These are phyloP conservation scores for Rosellinia necatrix DNA, from an alignment of 2,329 filamentous ascomycete genomes.

Conservation along the genomic window DNA sequence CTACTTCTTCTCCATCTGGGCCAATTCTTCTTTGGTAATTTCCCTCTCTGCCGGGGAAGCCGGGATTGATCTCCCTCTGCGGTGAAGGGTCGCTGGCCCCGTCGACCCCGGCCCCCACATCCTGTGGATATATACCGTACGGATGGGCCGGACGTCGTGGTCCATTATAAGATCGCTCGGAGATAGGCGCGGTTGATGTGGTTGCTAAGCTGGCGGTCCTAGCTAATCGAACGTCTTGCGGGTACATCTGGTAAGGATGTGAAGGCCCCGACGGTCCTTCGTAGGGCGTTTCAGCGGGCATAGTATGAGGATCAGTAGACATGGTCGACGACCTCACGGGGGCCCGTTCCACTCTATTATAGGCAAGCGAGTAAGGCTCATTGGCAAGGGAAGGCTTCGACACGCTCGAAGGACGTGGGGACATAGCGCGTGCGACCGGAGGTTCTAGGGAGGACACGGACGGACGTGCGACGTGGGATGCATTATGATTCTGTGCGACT, in stretches of 20 bases:
- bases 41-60: slow-evolving; percentile 71
- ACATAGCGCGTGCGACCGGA: slow-evolving; percentile 29
- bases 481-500: slow-evolving; percentile 30
- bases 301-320: slow-evolving; percentile 45
- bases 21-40: slow-evolving; percentile 74
- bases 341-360: slow-evolving; percentile 49
- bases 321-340: slow-evolving; percentile 39
- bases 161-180: slow-evolving; percentile 63
- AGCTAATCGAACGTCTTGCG: slow-evolving; percentile 63
- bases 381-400: slow-evolving; percentile 56
- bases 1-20: slow-evolving; percentile 83
- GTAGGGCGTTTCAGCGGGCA: slow-evolving; percentile 66
- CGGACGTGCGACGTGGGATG: slow-evolving; percentile 28
- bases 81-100: slow-evolving; percentile 41
- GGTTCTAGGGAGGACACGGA: slow-evolving; percentile 31
- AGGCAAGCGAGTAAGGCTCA: slow-evolving; percentile 56
- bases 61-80: slow-evolving; percentile 64
- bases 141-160: slow-evolving; percentile 77
- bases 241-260: slow-evolving; percentile 84
- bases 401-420: slow-evolving; percentile 57
- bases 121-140: slow-evolving; percentile 86
- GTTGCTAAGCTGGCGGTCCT: slow-evolving; percentile 70
- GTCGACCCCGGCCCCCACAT: slow-evolving; percentile 63
- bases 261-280: slow-evolving; percentile 74
- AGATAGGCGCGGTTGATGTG: slow-evolving; percentile 66